Evolutionary conservation across 1,284 basidiomycete genomes (phyloP).

Genomic region (Clitocybe nebularis): DNA sequence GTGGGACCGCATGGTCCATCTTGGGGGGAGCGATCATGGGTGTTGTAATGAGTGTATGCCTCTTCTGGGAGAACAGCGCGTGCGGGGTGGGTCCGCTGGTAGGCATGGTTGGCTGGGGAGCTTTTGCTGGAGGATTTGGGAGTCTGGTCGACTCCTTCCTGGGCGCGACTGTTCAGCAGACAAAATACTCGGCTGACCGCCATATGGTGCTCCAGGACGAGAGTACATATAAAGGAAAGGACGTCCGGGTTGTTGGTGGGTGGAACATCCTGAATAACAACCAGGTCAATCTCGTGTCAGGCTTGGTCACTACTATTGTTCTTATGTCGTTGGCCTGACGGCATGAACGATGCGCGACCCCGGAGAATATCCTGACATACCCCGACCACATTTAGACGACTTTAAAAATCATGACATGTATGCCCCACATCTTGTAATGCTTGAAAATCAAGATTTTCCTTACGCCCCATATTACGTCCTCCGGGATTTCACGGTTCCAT

Average conservation of each 20-base stretch:
- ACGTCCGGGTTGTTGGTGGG: slow-evolving; percentile 64
- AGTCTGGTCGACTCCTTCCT: slow-evolving; percentile 84
- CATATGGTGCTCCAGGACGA: slow-evolving; percentile 70
- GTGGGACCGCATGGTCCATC: slow-evolving; percentile 73
- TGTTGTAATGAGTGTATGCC: slow-evolving; percentile 48
- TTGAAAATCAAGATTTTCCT: too few relatives aligned
- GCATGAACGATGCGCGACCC: too few relatives aligned
- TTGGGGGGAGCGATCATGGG: slow-evolving; percentile 77
- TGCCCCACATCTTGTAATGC: too few relatives aligned
- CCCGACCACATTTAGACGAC: too few relatives aligned
- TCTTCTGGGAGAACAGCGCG: slow-evolving; percentile 59
- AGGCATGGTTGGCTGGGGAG: slow-evolving; percentile 56
- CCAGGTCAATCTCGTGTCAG: slow-evolving; percentile 43
- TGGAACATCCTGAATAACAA: slow-evolving; percentile 77
- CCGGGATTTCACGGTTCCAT: too few relatives aligned
- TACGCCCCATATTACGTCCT: too few relatives aligned
- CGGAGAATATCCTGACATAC: too few relatives aligned
- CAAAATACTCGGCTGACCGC: slow-evolving; percentile 64
- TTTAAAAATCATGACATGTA: too few relatives aligned
- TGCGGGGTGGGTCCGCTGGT: slow-evolving; percentile 35
- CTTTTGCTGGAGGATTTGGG: slow-evolving; percentile 66
- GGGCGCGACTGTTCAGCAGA: slow-evolving; percentile 85
- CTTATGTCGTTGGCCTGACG: slow-evolving; percentile 20
- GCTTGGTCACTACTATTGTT: slow-evolving; percentile 26
- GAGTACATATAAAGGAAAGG: slow-evolving; percentile 16